These are phyloP conservation scores for Pyracantha coccinea DNA, from an alignment of 331 rosid species.

Conservation along the genomic window DNA sequence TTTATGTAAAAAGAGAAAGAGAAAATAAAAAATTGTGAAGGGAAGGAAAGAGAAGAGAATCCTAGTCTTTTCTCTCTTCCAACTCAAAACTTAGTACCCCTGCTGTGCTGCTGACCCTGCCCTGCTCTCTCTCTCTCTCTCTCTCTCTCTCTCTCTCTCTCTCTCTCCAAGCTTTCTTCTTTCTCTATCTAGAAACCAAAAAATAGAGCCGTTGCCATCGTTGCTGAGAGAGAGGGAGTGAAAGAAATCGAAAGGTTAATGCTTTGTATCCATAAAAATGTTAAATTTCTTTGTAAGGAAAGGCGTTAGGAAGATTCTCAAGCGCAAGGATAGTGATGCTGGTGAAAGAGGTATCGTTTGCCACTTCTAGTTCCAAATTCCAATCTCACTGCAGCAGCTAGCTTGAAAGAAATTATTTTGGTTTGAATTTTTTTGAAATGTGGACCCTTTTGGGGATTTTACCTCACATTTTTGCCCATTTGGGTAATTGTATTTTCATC, in stretches of 20 bases:
- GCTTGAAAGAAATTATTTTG: no score
- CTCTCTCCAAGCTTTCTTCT: not conserved
- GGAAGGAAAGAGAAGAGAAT: no score
- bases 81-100: not conserved
- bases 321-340: slow-evolving; percentile 95
- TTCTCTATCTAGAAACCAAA: not conserved
- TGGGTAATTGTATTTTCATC: not conserved
- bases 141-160: not conserved
- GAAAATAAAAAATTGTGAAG: no score
- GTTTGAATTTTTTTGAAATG: not conserved
- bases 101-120: no score
- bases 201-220: slow-evolving; percentile 3
- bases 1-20: no score
- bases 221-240: not conserved
- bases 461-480: slow-evolving; percentile 5
- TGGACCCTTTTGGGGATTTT: not conserved
- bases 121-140: not conserved
- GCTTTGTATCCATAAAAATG: slow-evolving; percentile 32
- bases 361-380: not conserved
- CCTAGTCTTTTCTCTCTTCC: not conserved
- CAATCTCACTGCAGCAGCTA: not conserved
- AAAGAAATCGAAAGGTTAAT: slow-evolving; percentile 1
- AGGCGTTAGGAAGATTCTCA: slow-evolving; percentile 79
- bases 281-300: slow-evolving; percentile 53
- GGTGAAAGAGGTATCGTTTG: slow-evolving; percentile 64